Conservation (phyloP, 495 filamentous ascomycete species). For the Cenococcum geophilum region DNA sequence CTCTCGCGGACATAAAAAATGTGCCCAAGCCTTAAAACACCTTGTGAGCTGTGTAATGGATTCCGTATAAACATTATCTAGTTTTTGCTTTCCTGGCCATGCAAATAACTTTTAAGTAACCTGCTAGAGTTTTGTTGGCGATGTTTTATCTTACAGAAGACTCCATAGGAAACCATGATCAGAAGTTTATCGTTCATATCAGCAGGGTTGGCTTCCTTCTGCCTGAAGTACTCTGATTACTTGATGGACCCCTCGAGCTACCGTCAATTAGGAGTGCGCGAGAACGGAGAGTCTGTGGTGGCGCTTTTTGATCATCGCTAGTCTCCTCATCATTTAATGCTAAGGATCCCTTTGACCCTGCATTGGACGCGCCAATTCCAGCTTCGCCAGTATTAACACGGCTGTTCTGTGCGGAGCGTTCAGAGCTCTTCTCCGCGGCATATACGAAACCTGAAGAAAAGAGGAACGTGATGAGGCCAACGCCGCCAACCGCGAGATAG, state of each 20-base stretch:
- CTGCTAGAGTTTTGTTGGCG: too few species aligned
- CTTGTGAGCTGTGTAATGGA: too few species aligned
- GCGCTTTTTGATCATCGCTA: not conserved
- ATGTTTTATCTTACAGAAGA: too few species aligned
- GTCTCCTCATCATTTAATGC: not conserved
- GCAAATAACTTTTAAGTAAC: too few species aligned
- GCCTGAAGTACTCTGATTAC: not conserved
- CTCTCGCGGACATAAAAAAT: too few species aligned
- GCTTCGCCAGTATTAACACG: not conserved
- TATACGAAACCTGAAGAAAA: conserved; percentile 24
- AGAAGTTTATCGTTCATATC: not conserved
- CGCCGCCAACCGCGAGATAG: conserved; percentile 15
- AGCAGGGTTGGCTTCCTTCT: not conserved
- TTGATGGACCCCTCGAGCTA: not conserved
- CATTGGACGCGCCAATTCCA: not conserved
- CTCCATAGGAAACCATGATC: too few species aligned
- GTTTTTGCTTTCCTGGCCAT: too few species aligned
- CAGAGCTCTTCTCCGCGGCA: conserved; percentile 18
- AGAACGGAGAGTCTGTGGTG: not conserved
- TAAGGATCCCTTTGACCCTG: not conserved
- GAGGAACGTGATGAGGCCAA: conserved; percentile 21
- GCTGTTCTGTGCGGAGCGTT: conserved; percentile 12
- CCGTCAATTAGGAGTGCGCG: conserved; percentile 1
- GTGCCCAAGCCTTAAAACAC: too few species aligned
- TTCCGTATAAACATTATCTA: too few species aligned